These are phyloP conservation scores for Starmerella apis DNA, from an alignment of 805 yeast species.

Conservation along the genomic window DNA sequence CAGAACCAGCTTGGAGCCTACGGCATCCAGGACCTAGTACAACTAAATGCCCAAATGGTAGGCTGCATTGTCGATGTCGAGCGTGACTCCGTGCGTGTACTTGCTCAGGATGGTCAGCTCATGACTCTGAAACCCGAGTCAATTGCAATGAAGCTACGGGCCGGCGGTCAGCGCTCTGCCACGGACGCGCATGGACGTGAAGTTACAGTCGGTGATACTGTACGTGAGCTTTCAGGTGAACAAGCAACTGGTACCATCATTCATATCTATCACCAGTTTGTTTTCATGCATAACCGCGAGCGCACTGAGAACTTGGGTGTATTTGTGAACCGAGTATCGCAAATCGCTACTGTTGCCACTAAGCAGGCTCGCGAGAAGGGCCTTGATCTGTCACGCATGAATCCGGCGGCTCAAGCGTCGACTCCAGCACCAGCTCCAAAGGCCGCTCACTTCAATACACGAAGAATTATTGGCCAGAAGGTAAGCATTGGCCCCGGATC, in stretches of 20 bases:
- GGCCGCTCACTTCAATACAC: constrained; percentile 23
- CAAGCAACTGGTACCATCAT: constrained; percentile 79
- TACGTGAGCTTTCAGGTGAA: constrained; percentile 74
- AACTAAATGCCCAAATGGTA: constrained; percentile 70
- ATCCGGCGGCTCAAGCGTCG: constrained; percentile 44
- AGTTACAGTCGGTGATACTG: constrained; percentile 81
- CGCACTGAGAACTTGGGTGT: constrained; percentile 82
- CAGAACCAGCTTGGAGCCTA: constrained; percentile 65
- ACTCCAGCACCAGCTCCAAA: constrained; percentile 42
- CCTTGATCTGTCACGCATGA: constrained; percentile 74
- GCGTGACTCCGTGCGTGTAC: constrained; percentile 68
- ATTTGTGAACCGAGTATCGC: constrained; percentile 64
- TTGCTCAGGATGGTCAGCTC: constrained; percentile 72
- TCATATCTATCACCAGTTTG: constrained; percentile 69
- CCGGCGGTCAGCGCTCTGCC: constrained; percentile 58
- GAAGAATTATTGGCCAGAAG: constrained; percentile 57
- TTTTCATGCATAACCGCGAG: constrained; percentile 73
- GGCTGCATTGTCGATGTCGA: constrained; percentile 89
- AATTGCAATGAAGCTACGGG: constrained; percentile 61
- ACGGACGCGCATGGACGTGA: constrained; percentile 80
- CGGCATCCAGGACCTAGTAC: constrained; percentile 81
- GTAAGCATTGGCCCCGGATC: constrained; percentile 86
- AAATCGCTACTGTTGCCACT: constrained; percentile 74
- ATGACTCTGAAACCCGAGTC: constrained; percentile 64
- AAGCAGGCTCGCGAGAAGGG: constrained; percentile 60